phyloP scores from a whole-genome alignment of 2,329 filamentous ascomycete species.

The Fusarium lyarnte region DNA sequence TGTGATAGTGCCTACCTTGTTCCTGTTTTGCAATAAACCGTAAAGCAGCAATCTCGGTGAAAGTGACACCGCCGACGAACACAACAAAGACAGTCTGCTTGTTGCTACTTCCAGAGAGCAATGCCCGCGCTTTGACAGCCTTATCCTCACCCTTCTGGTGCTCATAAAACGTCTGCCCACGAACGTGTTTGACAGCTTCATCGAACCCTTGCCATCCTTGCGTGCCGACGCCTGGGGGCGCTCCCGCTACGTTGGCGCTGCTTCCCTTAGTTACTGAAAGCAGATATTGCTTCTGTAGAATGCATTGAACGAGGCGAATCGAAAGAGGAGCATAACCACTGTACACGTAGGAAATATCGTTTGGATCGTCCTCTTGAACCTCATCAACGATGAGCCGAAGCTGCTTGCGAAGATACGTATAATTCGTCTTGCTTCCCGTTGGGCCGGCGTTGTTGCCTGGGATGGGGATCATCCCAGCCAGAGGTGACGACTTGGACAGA shows the following conservation, averaged over 20 bases:
- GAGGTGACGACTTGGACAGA: constrained; percentile 77
- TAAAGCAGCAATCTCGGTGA: constrained; percentile 93
- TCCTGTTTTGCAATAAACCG: constrained; percentile 89
- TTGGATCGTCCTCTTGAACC: constrained; percentile 92
- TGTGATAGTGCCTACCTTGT: constrained; percentile 63
- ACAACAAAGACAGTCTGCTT: constrained; percentile 95
- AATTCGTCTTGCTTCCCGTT: constrained; percentile 83
- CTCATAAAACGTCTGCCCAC: constrained; percentile 90
- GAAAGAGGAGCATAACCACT: constrained; percentile 95
- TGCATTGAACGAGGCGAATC: constrained; percentile 88
- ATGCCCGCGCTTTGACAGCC: constrained; percentile 84
- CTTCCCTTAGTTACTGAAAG: constrained; percentile 74
- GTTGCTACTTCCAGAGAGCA: constrained; percentile 80
- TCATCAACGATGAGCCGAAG: constrained; percentile 93
- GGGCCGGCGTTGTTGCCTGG: constrained; percentile 62
- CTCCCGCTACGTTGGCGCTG: constrained; percentile 48
- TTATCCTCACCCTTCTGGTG: constrained; percentile 93
- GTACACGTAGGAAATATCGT: constrained; percentile 97
- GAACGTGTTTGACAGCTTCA: constrained; percentile 86
- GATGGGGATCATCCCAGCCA: constrained; percentile 84
- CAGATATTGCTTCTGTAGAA: constrained; percentile 90
- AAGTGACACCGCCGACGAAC: constrained; percentile 95
- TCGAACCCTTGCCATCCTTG: constrained; percentile 96
- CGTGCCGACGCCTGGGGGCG: constrained; percentile 63
- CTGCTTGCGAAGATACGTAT: constrained; percentile 85